phyloP scores from a whole-genome alignment of 371 early-diverging fungal species.

The Mucor racemosus region DNA sequence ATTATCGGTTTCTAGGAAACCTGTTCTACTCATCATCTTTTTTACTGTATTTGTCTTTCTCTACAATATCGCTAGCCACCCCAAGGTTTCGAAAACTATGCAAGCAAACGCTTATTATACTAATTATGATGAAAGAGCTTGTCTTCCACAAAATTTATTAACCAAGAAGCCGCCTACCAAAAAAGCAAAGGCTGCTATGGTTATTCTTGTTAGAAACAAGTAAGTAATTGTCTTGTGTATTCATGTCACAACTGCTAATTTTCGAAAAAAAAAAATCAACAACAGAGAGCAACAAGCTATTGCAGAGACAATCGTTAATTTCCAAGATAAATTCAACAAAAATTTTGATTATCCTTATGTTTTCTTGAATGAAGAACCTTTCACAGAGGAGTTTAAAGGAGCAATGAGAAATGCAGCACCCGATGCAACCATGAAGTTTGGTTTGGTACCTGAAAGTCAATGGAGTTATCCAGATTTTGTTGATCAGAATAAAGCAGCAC shows the following conservation, averaged over 20 bases:
- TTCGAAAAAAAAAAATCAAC: not conserved
- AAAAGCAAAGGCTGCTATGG: conserved; percentile 57
- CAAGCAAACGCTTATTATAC: conserved; percentile 53
- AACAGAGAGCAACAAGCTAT: conserved; percentile 49
- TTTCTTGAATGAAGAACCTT: conserved; percentile 52
- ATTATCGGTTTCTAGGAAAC: conserved; percentile 18
- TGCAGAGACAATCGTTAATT: conserved; percentile 43
- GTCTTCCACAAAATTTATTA: conserved; percentile 48
- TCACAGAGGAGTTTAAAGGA: conserved; percentile 50
- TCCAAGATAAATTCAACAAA: conserved; percentile 55
- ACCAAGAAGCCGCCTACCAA: conserved; percentile 40
- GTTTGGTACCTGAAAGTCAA: conserved; percentile 68
- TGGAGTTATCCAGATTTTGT: conserved; percentile 79
- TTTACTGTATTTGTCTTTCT: conserved; percentile 26
- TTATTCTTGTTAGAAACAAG: conserved; percentile 56
- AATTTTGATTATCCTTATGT: conserved; percentile 58
- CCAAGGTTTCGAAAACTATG: conserved; percentile 43
- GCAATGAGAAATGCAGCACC: conserved; percentile 49
- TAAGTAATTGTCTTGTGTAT: conserved; percentile 10
- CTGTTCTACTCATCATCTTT: conserved; percentile 10
- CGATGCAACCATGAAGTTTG: conserved; percentile 69
- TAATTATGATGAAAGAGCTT: conserved; percentile 50
- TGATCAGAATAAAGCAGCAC: conserved; percentile 41
- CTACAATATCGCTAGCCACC: conserved; percentile 53
- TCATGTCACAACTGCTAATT: not conserved